These are phyloP conservation scores for Cryptosporidium muris DNA, from an alignment of 169 alveolate genomes.

Conservation along the genomic window DNA sequence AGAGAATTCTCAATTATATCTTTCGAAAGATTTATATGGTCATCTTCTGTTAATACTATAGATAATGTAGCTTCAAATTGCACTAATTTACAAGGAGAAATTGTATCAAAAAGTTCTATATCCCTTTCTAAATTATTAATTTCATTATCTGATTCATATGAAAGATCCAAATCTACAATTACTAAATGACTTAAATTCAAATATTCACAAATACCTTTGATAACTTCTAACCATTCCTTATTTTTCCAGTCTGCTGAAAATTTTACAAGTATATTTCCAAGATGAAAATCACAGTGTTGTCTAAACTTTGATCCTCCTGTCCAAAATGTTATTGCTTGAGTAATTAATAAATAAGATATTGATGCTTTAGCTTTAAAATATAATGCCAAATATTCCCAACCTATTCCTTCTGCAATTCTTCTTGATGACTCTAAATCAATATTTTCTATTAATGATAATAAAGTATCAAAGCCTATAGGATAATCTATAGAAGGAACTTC, in stretches of 20 bases:
- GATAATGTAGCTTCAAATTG: too few species aligned
- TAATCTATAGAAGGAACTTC: background rate
- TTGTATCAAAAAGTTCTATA: background rate
- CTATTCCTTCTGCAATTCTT: constrained; percentile 21
- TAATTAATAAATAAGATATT: constrained; percentile 13
- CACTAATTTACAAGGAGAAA: too few species aligned
- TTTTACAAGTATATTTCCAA: constrained; percentile 20
- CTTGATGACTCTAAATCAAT: constrained; percentile 23
- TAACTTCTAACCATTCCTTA: constrained; percentile 7
- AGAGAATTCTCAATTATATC: too few species aligned
- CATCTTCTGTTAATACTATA: too few species aligned
- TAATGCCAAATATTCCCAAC: constrained; percentile 6
- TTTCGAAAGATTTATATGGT: too few species aligned
- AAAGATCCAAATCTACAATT: constrained; percentile 31
- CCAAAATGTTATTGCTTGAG: constrained; percentile 28
- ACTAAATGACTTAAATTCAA: constrained; percentile 27
- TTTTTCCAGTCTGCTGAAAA: constrained; percentile 34
- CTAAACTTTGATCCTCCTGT: constrained; percentile 41
- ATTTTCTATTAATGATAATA: background rate
- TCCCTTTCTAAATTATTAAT: constrained; percentile 23
- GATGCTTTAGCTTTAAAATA: constrained; percentile 7
- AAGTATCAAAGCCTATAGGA: constrained; percentile 1
- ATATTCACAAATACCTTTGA: background rate
- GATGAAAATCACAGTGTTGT: constrained; percentile 62
- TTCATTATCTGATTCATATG: constrained; percentile 51